These are phyloP conservation scores for Lagenaria siceraria DNA, from an alignment of 306 rosid genomes.

Conservation along the genomic window DNA sequence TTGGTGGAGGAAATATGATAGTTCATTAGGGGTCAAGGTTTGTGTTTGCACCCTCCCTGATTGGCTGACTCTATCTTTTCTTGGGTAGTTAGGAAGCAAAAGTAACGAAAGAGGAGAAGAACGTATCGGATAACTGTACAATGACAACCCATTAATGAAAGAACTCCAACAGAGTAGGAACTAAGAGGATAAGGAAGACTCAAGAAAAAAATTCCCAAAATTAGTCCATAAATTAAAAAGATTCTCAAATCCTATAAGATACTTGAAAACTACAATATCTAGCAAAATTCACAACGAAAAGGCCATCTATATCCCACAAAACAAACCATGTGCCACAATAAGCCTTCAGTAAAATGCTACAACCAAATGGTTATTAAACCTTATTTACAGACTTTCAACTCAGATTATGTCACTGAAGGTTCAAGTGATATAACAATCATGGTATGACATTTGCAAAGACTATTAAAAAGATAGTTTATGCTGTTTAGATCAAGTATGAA, in stretches of 20 bases:
- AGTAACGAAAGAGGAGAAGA: neutral
- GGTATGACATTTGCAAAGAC: neutral
- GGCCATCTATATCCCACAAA: neutral
- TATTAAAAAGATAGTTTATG: neutral
- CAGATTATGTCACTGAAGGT: neutral
- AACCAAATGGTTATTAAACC: neutral
- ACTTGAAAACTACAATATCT: neutral
- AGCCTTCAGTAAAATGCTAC: neutral
- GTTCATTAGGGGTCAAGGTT: neutral
- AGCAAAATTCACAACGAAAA: neutral
- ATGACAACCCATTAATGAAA: neutral
- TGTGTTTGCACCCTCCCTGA: neutral
- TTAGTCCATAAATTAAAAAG: neutral
- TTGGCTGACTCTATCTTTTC: neutral
- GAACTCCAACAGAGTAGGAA: neutral
- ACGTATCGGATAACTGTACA: neutral
- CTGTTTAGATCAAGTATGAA: neutral
- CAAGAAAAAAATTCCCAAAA: neutral
- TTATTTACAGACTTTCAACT: neutral
- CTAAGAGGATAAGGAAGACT: neutral
- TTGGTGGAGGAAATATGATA: neutral
- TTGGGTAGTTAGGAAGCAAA: neutral
- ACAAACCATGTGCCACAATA: neutral
- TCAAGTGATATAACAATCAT: neutral
- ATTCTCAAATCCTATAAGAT: neutral